Base-by-base conservation (phyloP, 139 green algal genomes). In the Chlorella sorokiniana region DNA sequence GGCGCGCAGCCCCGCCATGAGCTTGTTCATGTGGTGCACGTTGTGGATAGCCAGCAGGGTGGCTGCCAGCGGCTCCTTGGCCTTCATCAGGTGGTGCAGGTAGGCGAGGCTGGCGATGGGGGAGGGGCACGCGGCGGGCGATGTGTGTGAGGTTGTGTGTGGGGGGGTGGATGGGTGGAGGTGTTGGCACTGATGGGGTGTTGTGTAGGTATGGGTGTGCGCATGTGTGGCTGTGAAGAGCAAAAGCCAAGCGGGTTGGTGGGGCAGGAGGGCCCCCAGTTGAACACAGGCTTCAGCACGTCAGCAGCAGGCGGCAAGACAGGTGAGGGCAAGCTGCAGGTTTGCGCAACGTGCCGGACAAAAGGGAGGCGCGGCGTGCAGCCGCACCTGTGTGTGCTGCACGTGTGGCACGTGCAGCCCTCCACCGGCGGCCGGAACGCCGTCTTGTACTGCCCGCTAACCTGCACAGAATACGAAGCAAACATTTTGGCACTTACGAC, bases 61-160 rank as follows among this genome's bases (percentile, higher is more conserved):
- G 61, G 56, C 54, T 1, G 69, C 80, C 51, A 91, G 41, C 3
- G 89, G 89, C 83, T 92, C 89, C 2, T 88, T 89, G 22, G 89
- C 89, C 45, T 88, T 90, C 20, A 87, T 70, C 25, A 92, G 76
- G 70, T 92, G 89, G 75, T 91, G 82, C 42, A 92, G 61, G 77
- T 92, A 92, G n/a, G 79, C 79, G 40, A 88, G 41, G 33, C 75
- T 81, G 75, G 40, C n/a, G n/a, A n/a, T n/a, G n/a, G n/a, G n/a
- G n/a, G n/a, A n/a, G n/a, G n/a, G n/a, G n/a, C n/a, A n/a, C n/a
- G n/a, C n/a, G n/a, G n/a, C n/a, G n/a, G n/a, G n/a, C n/a, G n/a
- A n/a, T n/a, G n/a, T n/a, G n/a, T n/a, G n/a, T n/a, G n/a, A n/a
- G n/a, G n/a, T n/a, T n/a, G n/a, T n/a, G n/a, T n/a, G n/a, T n/a